Conservation (phyloP, 495 filamentous ascomycete genomes). For the Neurospora pannonica region DNA sequence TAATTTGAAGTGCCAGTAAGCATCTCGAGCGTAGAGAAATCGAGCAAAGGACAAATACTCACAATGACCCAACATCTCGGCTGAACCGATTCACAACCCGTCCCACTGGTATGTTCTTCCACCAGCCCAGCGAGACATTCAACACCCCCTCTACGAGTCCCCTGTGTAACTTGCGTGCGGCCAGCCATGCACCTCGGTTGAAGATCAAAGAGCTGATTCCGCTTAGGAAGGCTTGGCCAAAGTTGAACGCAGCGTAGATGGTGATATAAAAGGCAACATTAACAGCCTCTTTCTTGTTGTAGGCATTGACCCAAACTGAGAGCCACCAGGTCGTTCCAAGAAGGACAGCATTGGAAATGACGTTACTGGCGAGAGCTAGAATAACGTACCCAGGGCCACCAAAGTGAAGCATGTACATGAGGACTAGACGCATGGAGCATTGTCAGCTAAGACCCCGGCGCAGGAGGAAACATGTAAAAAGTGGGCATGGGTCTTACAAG, state of each 20-base stretch:
- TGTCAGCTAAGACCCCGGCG: background rate
- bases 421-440: slow-evolving; percentile 5
- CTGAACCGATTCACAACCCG: slow-evolving; percentile 50
- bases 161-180: slow-evolving; percentile 36
- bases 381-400: slow-evolving; percentile 23
- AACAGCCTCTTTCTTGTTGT: slow-evolving; percentile 23
- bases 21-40: background rate
- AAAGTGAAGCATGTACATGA: slow-evolving; percentile 31
- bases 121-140: slow-evolving; percentile 44
- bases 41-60: background rate
- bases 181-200: slow-evolving; percentile 34
- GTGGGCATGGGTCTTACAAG: slow-evolving; percentile 14
- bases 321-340: slow-evolving; percentile 31
- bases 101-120: slow-evolving; percentile 45
- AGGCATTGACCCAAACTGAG: slow-evolving; percentile 44
- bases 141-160: slow-evolving; percentile 36
- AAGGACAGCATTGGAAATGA: slow-evolving; percentile 19
- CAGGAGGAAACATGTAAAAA: background rate
- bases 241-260: slow-evolving; percentile 24
- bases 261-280: slow-evolving; percentile 28
- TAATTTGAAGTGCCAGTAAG: background rate
- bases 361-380: slow-evolving; percentile 18
- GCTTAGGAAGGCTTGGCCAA: slow-evolving; percentile 23
- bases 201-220: slow-evolving; percentile 24
- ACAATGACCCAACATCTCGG: slow-evolving; percentile 39